Percentiles rank a stretch among this genome's conserved stretches.
Conservation (phyloP, 345 rosid genomes). For the Punica granatum region DNA sequence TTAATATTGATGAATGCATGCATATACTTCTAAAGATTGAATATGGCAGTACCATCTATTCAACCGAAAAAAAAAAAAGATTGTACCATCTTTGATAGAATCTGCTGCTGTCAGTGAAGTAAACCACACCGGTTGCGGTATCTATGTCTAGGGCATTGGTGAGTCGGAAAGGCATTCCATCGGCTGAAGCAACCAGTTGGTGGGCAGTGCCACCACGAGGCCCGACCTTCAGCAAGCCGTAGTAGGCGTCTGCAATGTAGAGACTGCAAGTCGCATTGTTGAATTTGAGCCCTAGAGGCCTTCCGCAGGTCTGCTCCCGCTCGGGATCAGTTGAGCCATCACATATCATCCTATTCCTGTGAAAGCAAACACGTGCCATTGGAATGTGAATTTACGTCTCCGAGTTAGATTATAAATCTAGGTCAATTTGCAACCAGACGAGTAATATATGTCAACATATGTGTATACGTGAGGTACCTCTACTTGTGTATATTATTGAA, state of each 20-base stretch:
- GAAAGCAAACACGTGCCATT: not conserved
- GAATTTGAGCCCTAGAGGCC: slow-evolving; percentile 48
- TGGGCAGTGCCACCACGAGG: slow-evolving; percentile 34
- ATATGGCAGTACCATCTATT: too few relatives aligned
- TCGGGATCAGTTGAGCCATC: slow-evolving; percentile 32
- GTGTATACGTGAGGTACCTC: too few relatives aligned
- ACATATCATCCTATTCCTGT: slow-evolving; percentile 25
- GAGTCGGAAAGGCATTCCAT: slow-evolving; percentile 32
- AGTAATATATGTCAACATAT: too few relatives aligned
- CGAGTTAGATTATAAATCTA: too few relatives aligned
- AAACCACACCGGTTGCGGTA: slow-evolving; percentile 26
- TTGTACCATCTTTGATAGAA: slow-evolving; percentile 36
- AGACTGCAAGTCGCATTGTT: slow-evolving; percentile 34
- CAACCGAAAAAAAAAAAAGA: too few relatives aligned
- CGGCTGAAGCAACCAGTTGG: slow-evolving; percentile 22
- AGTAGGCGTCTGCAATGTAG: slow-evolving; percentile 52
- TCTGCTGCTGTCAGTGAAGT: slow-evolving; percentile 43
- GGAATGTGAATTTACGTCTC: not conserved
- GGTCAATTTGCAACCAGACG: too few relatives aligned
- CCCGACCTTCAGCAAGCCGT: slow-evolving; percentile 36
- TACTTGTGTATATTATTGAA: too few relatives aligned
- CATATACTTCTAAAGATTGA: too few relatives aligned
- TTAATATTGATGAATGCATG: too few relatives aligned
- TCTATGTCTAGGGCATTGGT: slow-evolving; percentile 44
- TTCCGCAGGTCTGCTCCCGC: slow-evolving; percentile 36